Conservation (phyloP, 495 filamentous ascomycete species). For the Usnea hakonensis region DNA sequence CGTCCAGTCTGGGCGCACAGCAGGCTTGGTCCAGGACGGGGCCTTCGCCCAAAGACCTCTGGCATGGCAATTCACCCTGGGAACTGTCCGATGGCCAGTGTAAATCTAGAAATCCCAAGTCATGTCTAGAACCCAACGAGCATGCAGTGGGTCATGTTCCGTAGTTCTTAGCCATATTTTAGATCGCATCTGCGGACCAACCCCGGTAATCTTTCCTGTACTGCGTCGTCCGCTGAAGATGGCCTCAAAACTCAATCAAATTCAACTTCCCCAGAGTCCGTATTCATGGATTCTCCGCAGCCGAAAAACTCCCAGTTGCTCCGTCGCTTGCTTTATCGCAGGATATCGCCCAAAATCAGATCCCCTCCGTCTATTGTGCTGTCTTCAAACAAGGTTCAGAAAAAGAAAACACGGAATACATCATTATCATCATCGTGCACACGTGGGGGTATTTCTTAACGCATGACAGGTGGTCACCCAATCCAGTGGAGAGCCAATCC, state of each 20-base stretch:
- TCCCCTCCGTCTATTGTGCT: neutral
- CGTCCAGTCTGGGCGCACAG: neutral
- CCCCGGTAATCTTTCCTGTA: neutral
- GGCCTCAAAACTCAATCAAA: neutral
- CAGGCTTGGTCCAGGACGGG: neutral
- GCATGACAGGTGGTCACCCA: neutral
- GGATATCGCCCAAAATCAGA: neutral
- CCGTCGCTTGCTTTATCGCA: slow-evolving; percentile 4
- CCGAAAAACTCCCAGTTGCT: slow-evolving; percentile 1
- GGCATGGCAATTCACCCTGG: neutral
- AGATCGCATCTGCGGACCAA: neutral
- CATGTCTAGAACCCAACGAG: neutral
- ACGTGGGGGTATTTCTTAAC: neutral
- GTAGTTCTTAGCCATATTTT: neutral
- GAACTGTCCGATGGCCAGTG: neutral
- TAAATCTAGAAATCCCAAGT: neutral
- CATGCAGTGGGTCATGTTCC: neutral
- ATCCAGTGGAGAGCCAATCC: slow-evolving; percentile 2
- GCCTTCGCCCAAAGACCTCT: neutral
- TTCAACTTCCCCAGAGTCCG: neutral
- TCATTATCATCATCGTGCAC: slow-evolving; percentile 7
- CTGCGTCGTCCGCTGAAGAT: neutral
- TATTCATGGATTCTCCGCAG: neutral
- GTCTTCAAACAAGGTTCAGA: slow-evolving; percentile 5
- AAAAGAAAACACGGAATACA: slow-evolving; percentile 5